phyloP scores from a whole-genome alignment of 73 alveolate genomes.

The Symbiodinium pilosum region DNA sequence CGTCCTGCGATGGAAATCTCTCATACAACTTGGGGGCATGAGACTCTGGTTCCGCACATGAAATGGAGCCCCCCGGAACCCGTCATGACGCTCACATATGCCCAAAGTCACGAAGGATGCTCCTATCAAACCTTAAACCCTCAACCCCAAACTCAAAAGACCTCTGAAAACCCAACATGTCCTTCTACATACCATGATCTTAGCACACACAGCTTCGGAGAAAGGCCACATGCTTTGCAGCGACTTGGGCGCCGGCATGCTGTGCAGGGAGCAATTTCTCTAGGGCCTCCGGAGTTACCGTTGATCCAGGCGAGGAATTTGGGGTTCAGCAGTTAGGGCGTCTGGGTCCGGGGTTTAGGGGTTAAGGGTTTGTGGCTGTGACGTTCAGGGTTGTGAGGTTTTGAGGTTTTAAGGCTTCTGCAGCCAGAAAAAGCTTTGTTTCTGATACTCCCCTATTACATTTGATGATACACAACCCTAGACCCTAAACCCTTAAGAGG shows the following conservation, averaged over 20 bases:
- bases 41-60: too few species aligned
- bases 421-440: too few species aligned
- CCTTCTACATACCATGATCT: too few species aligned
- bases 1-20: too few species aligned
- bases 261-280: conserved; percentile 60
- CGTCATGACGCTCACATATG: background rate
- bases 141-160: background rate
- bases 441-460: too few species aligned
- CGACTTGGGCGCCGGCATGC: background rate
- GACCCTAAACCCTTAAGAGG: background rate
- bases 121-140: background rate
- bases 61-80: too few species aligned
- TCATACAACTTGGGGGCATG: too few species aligned
- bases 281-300: conserved; percentile 28
- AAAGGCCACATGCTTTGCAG: background rate
- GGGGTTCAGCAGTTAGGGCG: background rate
- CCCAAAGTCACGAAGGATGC: too few species aligned
- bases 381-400: too few species aligned
- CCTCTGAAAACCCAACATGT: background rate
- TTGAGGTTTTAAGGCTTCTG: background rate
- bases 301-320: background rate
- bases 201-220: too few species aligned
- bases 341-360: background rate
- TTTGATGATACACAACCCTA: background rate
- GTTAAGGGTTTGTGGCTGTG: too few species aligned